Evolutionary conservation across 805 yeast genomes (phyloP), one percentile per base, ranked within the genome.

Genomic region (Brettanomyces nanus): DNA sequence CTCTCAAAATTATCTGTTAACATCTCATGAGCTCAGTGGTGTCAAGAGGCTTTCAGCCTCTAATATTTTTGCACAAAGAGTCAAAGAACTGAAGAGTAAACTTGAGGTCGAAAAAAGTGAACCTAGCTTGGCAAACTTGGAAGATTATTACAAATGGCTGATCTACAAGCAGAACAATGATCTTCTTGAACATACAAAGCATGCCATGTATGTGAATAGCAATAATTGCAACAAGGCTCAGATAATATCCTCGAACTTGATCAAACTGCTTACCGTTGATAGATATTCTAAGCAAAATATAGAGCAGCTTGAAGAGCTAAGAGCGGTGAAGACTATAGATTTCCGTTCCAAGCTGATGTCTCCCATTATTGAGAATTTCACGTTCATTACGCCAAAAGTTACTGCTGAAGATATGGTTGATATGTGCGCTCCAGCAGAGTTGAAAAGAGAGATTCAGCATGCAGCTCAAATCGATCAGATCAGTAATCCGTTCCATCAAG

Each of bases 301-400:
- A 18, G 46, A 33, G 43, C 58, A 57, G 35, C 39, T 54, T 21
- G 40, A 48, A 18, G 54, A 61, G 7, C 30, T 58, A 28, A 63
- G 64, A 1, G 41, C 71, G 13, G 56, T 70, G 14, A 65, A 60
- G 36, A 69, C 77, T 2, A 45, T 73, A 36, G 54, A 56, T 21
- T 59, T 67, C 0, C 58, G 74, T 43, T 51, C 70, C 4, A 35
- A 54, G 3, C 31, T 43, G 0, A 64, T 78, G 66, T 55, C 61
- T 7, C 76, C 73, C 25, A 53, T 65, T 0, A 71, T 90, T 41
- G 85, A 84, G 31, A 77, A 80, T 43, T 92, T 69, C 59, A 85
- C 95, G 0, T 90, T 85, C 45, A 72, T 90, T 4, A 92, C 97
- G 0, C 98, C 99, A 0, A 66, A 78, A 3, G 95, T 76, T 4